These are phyloP conservation scores for Colletotrichum godetiae DNA, from an alignment of 2,329 filamentous ascomycete genomes.

Conservation along the genomic window DNA sequence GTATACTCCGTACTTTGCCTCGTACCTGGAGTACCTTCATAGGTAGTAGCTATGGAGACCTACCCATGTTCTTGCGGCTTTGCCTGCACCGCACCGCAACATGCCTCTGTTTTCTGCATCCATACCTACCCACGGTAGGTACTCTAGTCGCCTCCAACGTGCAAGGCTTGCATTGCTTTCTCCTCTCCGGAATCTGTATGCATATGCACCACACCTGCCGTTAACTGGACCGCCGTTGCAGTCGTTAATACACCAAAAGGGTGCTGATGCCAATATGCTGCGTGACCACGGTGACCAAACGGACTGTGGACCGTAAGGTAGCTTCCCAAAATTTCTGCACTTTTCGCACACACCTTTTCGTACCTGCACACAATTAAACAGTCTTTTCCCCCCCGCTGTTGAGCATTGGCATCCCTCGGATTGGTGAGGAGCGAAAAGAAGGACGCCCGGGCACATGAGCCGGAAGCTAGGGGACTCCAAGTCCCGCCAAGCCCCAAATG, in stretches of 20 bases:
- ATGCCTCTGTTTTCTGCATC: neutral
- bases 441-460: neutral
- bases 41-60: neutral
- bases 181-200: neutral
- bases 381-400: neutral
- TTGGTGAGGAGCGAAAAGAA: neutral
- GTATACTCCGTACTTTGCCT: neutral
- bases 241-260: neutral
- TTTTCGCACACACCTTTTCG: neutral
- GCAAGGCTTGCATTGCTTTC: conserved; percentile 5
- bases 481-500: conserved; percentile 15
- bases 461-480: conserved; percentile 10
- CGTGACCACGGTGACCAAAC: neutral
- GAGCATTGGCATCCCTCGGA: neutral
- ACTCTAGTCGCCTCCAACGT: neutral
- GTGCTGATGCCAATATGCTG: neutral
- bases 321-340: neutral
- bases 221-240: neutral
- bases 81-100: neutral
- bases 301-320: neutral
- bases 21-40: neutral
- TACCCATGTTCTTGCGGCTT: neutral
- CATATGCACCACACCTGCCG: neutral
- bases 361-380: neutral
- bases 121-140: no score